These are phyloP conservation scores for Erodium trifolium DNA, from an alignment of 441 rosid genomes.

Conservation along the genomic window DNA sequence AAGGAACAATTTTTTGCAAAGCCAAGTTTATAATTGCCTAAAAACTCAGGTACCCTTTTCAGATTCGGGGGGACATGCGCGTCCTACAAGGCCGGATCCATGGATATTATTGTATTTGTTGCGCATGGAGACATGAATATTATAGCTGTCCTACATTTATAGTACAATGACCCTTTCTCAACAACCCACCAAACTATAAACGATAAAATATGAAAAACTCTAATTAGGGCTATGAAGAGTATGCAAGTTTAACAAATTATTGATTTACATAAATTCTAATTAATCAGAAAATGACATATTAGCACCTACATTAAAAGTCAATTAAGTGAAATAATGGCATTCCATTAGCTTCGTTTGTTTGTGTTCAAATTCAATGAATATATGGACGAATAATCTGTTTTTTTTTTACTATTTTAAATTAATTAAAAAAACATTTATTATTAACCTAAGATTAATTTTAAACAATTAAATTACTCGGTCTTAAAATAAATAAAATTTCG, in stretches of 20 bases:
- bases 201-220: neutral
- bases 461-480: neutral
- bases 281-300: too few species aligned
- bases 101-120: neutral
- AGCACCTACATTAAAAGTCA: neutral
- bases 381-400: too few species aligned
- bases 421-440: neutral
- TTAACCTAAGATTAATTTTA: neutral
- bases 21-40: neutral
- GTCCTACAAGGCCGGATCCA: neutral
- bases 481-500: constrained; percentile 3
- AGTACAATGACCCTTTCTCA: neutral
- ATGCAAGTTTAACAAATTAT: too few species aligned
- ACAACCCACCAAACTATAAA: neutral
- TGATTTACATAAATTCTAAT: neutral
- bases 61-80: neutral
- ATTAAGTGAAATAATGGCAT: neutral
- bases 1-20: neutral
- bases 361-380: neutral
- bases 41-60: neutral
- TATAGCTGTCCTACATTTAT: neutral
- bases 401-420: too few species aligned
- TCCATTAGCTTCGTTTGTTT: neutral
- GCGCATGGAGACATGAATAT: neutral
- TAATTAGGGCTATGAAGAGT: neutral